Percentiles rank a stretch among this genome's conserved stretches.
phyloP scores from a whole-genome alignment of 2,329 filamentous ascomycete species.

The Chalara sp. region DNA sequence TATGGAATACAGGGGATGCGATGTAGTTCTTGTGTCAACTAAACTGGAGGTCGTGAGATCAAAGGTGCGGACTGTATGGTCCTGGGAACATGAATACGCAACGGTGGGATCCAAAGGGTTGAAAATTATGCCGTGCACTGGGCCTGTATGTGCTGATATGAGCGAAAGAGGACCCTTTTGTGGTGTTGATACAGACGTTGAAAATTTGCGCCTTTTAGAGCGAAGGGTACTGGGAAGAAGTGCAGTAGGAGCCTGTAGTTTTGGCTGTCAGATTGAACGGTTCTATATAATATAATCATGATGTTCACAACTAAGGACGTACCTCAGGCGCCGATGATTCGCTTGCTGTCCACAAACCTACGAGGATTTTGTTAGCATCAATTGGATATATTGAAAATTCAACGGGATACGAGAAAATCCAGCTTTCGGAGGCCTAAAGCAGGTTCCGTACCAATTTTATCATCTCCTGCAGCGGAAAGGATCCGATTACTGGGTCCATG shows the following conservation, averaged over 20 bases:
- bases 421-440: neutral
- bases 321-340: slow-evolving; percentile 64
- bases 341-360: slow-evolving; percentile 67
- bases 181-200: slow-evolving; percentile 40
- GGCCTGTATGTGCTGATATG: slow-evolving; percentile 63
- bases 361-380: too few relatives aligned
- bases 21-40: slow-evolving; percentile 77
- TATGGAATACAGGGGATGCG: slow-evolving; percentile 76
- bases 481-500: slow-evolving; percentile 69
- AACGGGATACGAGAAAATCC: neutral
- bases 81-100: slow-evolving; percentile 84
- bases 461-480: slow-evolving; percentile 79
- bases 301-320: neutral
- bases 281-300: too few relatives aligned
- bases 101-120: slow-evolving; percentile 80
- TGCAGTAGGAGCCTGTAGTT: slow-evolving; percentile 51
- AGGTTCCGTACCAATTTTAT: slow-evolving; percentile 60
- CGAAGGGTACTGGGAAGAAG: slow-evolving; percentile 61
- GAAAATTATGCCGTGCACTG: slow-evolving; percentile 74
- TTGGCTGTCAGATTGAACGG: too few relatives aligned
- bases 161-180: slow-evolving; percentile 76
- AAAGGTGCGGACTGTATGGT: slow-evolving; percentile 85
- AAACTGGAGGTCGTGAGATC: slow-evolving; percentile 76
- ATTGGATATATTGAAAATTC: neutral
- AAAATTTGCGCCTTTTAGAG: slow-evolving; percentile 70